Conservation (phyloP, 2,329 filamentous ascomycete genomes). For the Botryotinia calthae region DNA sequence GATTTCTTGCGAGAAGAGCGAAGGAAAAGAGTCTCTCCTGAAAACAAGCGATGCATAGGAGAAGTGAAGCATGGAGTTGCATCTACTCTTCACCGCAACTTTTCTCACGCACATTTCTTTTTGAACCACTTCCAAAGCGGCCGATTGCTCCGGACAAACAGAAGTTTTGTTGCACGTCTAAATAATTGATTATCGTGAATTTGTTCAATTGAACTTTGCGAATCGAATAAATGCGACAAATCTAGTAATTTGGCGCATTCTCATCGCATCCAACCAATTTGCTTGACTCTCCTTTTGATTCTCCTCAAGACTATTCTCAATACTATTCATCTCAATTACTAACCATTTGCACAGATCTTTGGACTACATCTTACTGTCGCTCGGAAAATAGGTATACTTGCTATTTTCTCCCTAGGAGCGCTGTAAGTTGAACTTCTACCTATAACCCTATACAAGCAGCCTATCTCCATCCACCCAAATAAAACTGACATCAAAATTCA, state of each 20-base stretch:
- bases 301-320: not conserved
- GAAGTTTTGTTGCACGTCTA: not conserved
- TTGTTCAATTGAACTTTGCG: not conserved
- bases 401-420: constrained; percentile 15
- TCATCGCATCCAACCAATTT: not conserved
- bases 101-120: not conserved
- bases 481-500: not conserved
- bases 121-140: not conserved
- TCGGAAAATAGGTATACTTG: constrained; percentile 14
- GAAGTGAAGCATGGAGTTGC: not conserved
- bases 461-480: too few relatives aligned
- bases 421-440: constrained; percentile 1
- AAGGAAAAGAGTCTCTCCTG: not conserved
- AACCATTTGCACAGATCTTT: not conserved
- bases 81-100: not conserved
- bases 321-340: not conserved
- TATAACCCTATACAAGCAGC: not conserved
- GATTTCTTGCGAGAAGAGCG: not conserved
- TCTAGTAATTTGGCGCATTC: not conserved
- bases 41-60: not conserved
- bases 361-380: constrained; percentile 1
- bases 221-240: not conserved
- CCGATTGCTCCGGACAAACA: not conserved
- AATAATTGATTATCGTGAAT: not conserved
- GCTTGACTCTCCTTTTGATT: not conserved